phyloP scores from a whole-genome alignment of 495 filamentous ascomycete genomes.

The Rhizodiscina lignyota region DNA sequence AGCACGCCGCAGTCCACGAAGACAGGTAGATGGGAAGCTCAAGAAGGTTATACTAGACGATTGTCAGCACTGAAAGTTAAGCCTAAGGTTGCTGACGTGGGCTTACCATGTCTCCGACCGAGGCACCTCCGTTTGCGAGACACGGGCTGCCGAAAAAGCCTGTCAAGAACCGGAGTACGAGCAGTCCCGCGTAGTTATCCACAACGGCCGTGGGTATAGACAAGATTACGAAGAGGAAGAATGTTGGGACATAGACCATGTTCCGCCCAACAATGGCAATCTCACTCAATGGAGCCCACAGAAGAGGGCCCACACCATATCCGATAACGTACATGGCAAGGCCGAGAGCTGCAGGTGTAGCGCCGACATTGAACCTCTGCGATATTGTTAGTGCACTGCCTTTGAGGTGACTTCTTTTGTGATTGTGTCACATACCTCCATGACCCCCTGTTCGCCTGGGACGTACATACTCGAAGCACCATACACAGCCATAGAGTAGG shows the following conservation, averaged over 20 bases:
- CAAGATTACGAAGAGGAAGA: slow-evolving; percentile 31
- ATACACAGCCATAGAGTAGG: slow-evolving; percentile 30
- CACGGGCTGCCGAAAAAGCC: slow-evolving; percentile 37
- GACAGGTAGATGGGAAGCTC: slow-evolving; percentile 38
- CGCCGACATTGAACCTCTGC: slow-evolving; percentile 24
- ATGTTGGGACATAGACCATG: slow-evolving; percentile 26
- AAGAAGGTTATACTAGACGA: slow-evolving; percentile 35
- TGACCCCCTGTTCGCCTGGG: slow-evolving; percentile 15
- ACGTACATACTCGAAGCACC: slow-evolving; percentile 30
- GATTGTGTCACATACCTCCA: slow-evolving; percentile 23
- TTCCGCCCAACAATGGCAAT: slow-evolving; percentile 30
- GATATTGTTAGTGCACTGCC: slow-evolving; percentile 20
- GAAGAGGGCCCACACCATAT: slow-evolving; percentile 31
- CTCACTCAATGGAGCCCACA: slow-evolving; percentile 29
- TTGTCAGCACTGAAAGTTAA: too few species aligned
- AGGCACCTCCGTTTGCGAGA: slow-evolving; percentile 37
- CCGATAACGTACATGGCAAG: slow-evolving; percentile 36
- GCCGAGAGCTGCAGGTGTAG: slow-evolving; percentile 26
- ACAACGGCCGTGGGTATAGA: slow-evolving; percentile 30
- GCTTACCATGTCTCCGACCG: slow-evolving; percentile 37
- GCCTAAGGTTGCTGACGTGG: too few species aligned
- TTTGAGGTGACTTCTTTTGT: too few species aligned
- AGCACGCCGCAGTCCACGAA: slow-evolving; percentile 31
- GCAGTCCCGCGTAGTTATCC: slow-evolving; percentile 29
- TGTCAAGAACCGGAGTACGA: slow-evolving; percentile 34